Evolutionary conservation across 2,329 filamentous ascomycete genomes (phyloP).

Genomic region (Paraphaeosphaeria sporulosa): DNA sequence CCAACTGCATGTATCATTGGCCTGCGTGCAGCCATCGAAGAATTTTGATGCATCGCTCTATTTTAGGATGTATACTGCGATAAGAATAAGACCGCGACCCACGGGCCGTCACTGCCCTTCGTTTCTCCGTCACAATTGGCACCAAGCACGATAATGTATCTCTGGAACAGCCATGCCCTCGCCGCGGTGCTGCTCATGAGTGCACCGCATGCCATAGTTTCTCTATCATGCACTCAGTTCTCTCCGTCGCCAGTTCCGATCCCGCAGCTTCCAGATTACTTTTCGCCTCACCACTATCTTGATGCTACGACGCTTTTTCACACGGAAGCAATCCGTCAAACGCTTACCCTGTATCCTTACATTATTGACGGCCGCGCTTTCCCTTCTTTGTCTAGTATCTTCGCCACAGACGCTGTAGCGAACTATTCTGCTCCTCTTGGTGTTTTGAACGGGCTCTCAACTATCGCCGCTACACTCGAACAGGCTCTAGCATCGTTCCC

Average conservation of each 20-base stretch:
- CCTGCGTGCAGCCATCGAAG: not conserved
- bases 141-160: not conserved
- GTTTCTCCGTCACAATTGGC: not conserved
- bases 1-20: not conserved
- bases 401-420: slow-evolving; percentile 4
- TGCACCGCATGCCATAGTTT: not conserved
- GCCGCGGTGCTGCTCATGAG: not conserved
- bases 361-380: slow-evolving; percentile 3
- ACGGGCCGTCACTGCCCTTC: not conserved
- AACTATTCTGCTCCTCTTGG: slow-evolving; percentile 2
- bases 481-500: not conserved
- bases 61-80: not conserved
- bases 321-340: slow-evolving; percentile 3
- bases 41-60: not conserved
- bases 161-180: not conserved
- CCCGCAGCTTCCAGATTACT: not conserved
- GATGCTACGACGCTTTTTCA: not conserved
- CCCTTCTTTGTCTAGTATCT: not conserved
- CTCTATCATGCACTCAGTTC: not conserved
- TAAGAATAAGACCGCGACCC: not conserved
- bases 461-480: slow-evolving; percentile 1
- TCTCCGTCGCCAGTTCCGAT: not conserved
- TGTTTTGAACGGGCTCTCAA: not conserved
- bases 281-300: not conserved
- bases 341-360: not conserved